A percentile compares a stretch with the other conserved stretches of the same genome.
Evolutionary conservation across 306 rosid species (phyloP).

Genomic region (Pterocarpus santalinus): DNA sequence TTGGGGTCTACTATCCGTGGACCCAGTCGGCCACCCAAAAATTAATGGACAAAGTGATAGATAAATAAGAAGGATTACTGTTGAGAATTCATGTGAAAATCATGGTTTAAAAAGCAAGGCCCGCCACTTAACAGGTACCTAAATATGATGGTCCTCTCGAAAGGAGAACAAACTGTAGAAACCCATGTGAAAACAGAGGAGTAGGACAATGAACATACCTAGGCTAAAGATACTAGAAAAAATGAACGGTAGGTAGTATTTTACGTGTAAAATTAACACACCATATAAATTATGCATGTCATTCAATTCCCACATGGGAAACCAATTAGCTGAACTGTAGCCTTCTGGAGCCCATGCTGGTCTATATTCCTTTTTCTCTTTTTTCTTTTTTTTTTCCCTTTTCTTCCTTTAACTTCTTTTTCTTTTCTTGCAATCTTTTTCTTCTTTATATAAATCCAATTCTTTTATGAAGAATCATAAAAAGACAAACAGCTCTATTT

Average conservation of each 20-base stretch:
- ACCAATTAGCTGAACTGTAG: conserved; percentile 67
- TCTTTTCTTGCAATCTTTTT: conserved; percentile 42
- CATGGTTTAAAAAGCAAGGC: conserved; percentile 35
- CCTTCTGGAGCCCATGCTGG: conserved; percentile 57
- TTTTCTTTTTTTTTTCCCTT: not conserved
- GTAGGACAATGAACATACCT: not conserved
- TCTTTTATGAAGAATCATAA: conserved; percentile 49
- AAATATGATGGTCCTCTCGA: conserved; percentile 13
- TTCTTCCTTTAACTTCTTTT: conserved; percentile 12
- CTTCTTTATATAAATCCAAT: conserved; percentile 46
- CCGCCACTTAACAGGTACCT: not conserved
- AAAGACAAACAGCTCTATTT: conserved; percentile 57
- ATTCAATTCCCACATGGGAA: conserved; percentile 70
- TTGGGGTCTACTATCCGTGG: conserved; percentile 25
- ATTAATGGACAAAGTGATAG: conserved; percentile 10
- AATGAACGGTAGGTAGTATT: conserved; percentile 11
- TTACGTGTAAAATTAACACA: not conserved
- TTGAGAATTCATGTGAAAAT: conserved; percentile 45
- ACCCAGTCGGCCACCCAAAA: conserved; percentile 35
- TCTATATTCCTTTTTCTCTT: conserved; percentile 44
- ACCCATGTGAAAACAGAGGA: conserved; percentile 41
- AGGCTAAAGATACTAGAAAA: not conserved
- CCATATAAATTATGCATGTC: conserved; percentile 10
- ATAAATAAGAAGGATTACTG: not conserved
- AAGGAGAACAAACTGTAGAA: conserved; percentile 10